These are phyloP conservation scores for Tephrocybe sp. DNA, from an alignment of 768 basidiomycete genomes.

Conservation along the genomic window DNA sequence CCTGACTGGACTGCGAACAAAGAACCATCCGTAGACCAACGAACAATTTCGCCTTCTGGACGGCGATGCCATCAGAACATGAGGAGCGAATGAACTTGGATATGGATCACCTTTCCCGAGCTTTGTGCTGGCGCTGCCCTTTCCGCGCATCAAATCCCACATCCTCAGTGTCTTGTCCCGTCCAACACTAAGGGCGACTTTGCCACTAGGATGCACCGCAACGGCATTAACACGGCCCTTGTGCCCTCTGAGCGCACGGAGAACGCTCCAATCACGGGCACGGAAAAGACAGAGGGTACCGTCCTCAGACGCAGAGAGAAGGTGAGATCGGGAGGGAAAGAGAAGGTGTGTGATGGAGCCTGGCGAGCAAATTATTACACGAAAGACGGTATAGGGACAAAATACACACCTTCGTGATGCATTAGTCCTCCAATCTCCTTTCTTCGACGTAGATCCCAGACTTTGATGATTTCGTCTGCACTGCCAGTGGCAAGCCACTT, in stretches of 20 bases:
- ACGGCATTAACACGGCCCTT: constrained; percentile 89
- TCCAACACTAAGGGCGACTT: constrained; percentile 89
- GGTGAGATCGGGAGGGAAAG: constrained; percentile 86
- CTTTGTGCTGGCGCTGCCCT: constrained; percentile 85
- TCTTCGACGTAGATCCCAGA: constrained; percentile 89
- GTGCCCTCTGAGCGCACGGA: constrained; percentile 88
- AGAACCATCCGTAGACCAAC: constrained; percentile 78
- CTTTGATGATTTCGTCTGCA: constrained; percentile 94
- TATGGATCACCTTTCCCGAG: constrained; percentile 92
- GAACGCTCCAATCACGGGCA: constrained; percentile 90
- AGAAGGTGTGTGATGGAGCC: constrained; percentile 88
- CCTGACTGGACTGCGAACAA: constrained; percentile 79
- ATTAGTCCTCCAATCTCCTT: constrained; percentile 95
- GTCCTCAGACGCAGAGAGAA: constrained; percentile 91
- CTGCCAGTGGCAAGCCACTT: constrained; percentile 97
- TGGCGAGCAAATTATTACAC: constrained; percentile 24
- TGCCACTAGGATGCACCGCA: constrained; percentile 90
- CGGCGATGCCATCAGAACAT: background rate
- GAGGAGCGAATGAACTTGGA: background rate
- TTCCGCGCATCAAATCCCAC: constrained; percentile 99
- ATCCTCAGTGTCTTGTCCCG: constrained; percentile 87
- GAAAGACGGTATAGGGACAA: background rate
- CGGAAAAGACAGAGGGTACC: constrained; percentile 88
- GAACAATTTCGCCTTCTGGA: constrained; percentile 87
- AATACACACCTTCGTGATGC: constrained; percentile 81